phyloP scores from a whole-genome alignment of 345 rosid genomes.

The Salix udensis region DNA sequence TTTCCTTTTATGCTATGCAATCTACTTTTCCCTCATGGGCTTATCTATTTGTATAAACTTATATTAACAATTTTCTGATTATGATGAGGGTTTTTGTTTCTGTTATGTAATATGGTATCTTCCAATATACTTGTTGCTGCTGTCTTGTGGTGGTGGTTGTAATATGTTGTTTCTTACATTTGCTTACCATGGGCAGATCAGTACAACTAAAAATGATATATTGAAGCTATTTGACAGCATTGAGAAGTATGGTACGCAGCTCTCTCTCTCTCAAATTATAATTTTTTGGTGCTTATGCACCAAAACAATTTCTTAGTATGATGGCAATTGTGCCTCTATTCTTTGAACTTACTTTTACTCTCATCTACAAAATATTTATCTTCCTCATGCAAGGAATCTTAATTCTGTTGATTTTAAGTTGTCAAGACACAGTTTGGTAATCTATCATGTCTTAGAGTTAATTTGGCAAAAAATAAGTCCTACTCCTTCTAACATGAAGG shows the following conservation, averaged over 20 bases:
- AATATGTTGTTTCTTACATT: slow-evolving; percentile 1
- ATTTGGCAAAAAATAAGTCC: background rate
- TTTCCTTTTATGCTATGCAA: background rate
- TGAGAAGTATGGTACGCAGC: slow-evolving; percentile 67
- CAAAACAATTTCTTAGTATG: background rate
- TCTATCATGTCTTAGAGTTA: background rate
- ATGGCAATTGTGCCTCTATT: background rate
- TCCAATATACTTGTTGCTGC: background rate
- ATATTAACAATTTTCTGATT: background rate
- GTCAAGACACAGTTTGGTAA: background rate
- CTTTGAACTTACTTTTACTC: background rate
- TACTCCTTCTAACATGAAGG: background rate
- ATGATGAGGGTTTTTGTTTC: background rate
- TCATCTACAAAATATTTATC: background rate
- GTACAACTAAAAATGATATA: slow-evolving; percentile 56
- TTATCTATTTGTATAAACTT: background rate
- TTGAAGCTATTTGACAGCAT: slow-evolving; percentile 81
- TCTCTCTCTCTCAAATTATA: slow-evolving; percentile 3
- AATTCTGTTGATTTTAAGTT: background rate
- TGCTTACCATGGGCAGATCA: slow-evolving; percentile 49
- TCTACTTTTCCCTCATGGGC: background rate
- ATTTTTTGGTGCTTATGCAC: background rate
- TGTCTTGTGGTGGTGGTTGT: background rate
- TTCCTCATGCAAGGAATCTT: background rate
- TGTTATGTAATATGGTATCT: background rate